Evolutionary conservation across 768 basidiomycete species (phyloP).

Genomic region (Trametopsis cervina): DNA sequence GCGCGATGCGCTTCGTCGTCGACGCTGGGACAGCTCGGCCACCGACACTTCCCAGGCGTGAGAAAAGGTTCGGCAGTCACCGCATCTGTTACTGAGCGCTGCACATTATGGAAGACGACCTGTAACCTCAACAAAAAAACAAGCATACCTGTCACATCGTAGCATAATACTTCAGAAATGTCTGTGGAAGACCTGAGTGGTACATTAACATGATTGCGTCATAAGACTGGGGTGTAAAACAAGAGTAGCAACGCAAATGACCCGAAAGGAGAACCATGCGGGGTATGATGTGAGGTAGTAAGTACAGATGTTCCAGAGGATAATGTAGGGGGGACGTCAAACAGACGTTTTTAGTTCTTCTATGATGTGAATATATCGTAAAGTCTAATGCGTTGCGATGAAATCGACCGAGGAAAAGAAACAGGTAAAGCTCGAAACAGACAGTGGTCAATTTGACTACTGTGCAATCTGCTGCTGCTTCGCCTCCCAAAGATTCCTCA

Average conservation of each 20-base stretch:
- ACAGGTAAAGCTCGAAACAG: no score
- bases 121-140: no score
- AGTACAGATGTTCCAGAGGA: neutral
- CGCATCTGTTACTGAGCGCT: no score
- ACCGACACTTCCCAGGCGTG: neutral
- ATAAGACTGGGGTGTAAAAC: neutral
- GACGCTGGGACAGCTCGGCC: neutral
- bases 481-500: conserved; percentile 72
- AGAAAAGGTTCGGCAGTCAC: no score
- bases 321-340: neutral
- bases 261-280: neutral
- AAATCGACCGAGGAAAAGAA: neutral
- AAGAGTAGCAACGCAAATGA: neutral
- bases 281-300: neutral
- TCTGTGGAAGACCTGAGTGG: neutral
- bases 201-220: neutral
- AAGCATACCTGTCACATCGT: no score
- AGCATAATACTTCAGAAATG: no score
- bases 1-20: neutral
- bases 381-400: neutral
- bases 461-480: conserved; percentile 41
- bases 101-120: no score
- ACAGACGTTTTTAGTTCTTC: neutral
- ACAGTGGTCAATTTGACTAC: neutral
- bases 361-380: neutral